Percentiles rank a stretch among this genome's conserved stretches.
phyloP scores from a whole-genome alignment of 345 rosid species.

The Syzygium oleosum region DNA sequence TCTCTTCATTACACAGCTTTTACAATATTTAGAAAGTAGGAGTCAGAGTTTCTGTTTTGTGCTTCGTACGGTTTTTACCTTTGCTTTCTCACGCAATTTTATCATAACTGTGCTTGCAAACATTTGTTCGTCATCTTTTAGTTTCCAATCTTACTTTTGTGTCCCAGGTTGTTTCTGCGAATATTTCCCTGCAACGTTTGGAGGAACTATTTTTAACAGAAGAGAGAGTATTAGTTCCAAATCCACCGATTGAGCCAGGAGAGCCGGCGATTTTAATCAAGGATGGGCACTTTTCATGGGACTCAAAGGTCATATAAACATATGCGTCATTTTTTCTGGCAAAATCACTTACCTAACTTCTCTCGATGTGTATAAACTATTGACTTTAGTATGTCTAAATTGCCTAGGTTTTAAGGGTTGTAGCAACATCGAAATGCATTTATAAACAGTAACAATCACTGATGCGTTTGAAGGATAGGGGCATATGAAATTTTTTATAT shows the following conservation, averaged over 20 bases:
- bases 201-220: slow-evolving; percentile 79
- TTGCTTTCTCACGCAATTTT: neutral
- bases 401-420: neutral
- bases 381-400: neutral
- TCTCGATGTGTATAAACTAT: neutral
- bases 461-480: neutral
- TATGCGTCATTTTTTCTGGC: neutral
- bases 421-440: neutral
- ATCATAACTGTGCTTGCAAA: neutral
- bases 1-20: neutral
- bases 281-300: slow-evolving; percentile 85
- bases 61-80: neutral
- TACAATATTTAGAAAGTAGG: neutral
- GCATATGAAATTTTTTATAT: neutral
- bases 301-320: slow-evolving; percentile 46
- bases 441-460: neutral
- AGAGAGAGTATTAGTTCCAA: slow-evolving; percentile 63
- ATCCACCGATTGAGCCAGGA: slow-evolving; percentile 69
- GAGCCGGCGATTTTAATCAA: slow-evolving; percentile 75
- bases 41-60: neutral
- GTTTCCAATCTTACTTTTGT: neutral
- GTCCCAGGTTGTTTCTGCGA: slow-evolving; percentile 79
- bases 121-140: neutral
- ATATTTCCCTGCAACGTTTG: slow-evolving; percentile 82
- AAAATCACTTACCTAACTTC: neutral